Evolutionary conservation across 2,329 filamentous ascomycete species (phyloP).

Genomic region (Sordariomycetes sp.): DNA sequence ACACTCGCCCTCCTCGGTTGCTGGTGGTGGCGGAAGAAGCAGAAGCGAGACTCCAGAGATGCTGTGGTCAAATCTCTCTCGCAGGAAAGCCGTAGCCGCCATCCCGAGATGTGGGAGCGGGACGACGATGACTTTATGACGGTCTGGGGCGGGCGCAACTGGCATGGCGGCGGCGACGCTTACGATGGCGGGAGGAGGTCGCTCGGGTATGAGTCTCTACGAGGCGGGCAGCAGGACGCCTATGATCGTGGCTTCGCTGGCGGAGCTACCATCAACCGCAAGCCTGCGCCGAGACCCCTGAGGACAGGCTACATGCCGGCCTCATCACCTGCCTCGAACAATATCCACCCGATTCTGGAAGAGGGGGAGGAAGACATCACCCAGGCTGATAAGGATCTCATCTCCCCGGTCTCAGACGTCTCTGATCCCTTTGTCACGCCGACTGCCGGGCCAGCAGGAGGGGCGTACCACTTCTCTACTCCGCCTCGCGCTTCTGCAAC

Average conservation of each 20-base stretch:
- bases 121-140: slow-evolving; percentile 16
- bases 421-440: slow-evolving; percentile 41
- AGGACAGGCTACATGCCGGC: slow-evolving; percentile 22
- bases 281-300: slow-evolving; percentile 13
- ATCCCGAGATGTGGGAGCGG: slow-evolving; percentile 38
- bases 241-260: too few species aligned
- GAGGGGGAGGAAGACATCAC: slow-evolving; percentile 43
- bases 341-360: slow-evolving; percentile 50
- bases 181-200: slow-evolving; percentile 31
- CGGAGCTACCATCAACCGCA: too few species aligned
- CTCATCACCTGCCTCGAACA: slow-evolving; percentile 16
- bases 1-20: slow-evolving; percentile 39
- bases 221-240: slow-evolving; percentile 20
- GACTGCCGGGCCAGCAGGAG: slow-evolving; percentile 2
- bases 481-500: slow-evolving; percentile 15
- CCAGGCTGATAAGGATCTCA: slow-evolving; percentile 14
- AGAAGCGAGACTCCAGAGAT: slow-evolving; percentile 28
- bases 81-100: slow-evolving; percentile 36
- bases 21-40: slow-evolving; percentile 32
- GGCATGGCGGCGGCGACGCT: slow-evolving; percentile 37
- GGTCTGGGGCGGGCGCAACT: slow-evolving; percentile 19
- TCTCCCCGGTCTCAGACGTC: slow-evolving; percentile 24
- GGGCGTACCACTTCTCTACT: neutral
- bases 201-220: slow-evolving; percentile 41
- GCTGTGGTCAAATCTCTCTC: slow-evolving; percentile 37